Conservation (phyloP, 495 filamentous ascomycete species). For the Daldinia grandis region DNA sequence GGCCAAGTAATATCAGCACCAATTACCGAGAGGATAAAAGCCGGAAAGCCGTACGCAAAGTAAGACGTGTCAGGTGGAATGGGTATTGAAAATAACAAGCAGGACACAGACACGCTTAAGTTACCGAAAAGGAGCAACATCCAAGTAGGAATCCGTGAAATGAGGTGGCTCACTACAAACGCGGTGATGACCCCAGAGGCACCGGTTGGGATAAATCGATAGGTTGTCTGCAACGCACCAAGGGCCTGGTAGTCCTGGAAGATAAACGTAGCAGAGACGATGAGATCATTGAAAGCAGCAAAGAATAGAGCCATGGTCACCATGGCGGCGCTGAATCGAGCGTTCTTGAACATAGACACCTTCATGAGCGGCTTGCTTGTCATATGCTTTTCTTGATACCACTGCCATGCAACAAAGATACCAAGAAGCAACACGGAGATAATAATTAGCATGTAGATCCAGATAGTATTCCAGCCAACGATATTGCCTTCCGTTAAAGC, state of each 20-base stretch:
- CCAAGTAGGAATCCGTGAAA: constrained; percentile 61
- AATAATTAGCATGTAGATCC: constrained; percentile 70
- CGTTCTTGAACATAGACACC: constrained; percentile 62
- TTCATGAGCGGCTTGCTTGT: constrained; percentile 64
- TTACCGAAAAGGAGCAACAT: constrained; percentile 64
- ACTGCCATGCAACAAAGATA: constrained; percentile 72
- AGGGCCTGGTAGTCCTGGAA: constrained; percentile 68
- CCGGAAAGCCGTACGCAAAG: constrained; percentile 67
- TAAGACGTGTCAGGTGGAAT: constrained; percentile 63
- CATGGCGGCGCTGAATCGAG: constrained; percentile 65
- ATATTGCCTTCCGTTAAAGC: constrained; percentile 70
- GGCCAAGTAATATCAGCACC: constrained; percentile 69
- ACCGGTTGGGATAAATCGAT: constrained; percentile 69
- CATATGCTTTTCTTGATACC: constrained; percentile 59
- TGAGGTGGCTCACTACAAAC: constrained; percentile 62
- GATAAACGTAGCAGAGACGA: constrained; percentile 69
- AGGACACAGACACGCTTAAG: constrained; percentile 55
- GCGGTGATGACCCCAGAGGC: constrained; percentile 59
- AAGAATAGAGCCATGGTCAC: constrained; percentile 68
- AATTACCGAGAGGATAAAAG: constrained; percentile 66
- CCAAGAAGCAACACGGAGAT: constrained; percentile 66
- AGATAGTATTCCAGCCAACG: constrained; percentile 72
- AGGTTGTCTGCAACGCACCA: constrained; percentile 62
- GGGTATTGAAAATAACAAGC: constrained; percentile 64
- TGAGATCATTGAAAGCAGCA: constrained; percentile 64